These are phyloP conservation scores for Sclerotinia spermophila DNA, from an alignment of 2,329 filamentous ascomycete genomes.

Conservation along the genomic window DNA sequence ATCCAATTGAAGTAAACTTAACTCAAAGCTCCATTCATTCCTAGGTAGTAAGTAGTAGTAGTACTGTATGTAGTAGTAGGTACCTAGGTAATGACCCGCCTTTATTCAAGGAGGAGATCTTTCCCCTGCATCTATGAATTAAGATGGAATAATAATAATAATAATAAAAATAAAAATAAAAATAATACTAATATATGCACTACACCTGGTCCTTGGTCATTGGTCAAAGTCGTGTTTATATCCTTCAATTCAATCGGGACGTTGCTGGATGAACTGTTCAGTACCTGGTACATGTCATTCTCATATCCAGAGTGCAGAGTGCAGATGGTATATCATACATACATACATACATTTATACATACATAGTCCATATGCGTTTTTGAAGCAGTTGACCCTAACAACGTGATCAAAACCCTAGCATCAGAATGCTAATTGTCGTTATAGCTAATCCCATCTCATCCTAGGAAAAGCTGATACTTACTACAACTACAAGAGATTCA, in stretches of 20 bases:
- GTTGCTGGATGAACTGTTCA: background rate
- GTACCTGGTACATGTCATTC: background rate
- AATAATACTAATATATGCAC: too few relatives aligned
- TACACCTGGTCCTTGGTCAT: background rate
- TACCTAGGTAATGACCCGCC: background rate
- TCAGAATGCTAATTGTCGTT: background rate
- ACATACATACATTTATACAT: background rate
- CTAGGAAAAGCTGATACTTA: background rate
- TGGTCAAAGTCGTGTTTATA: background rate
- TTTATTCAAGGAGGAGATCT: constrained; percentile 9
- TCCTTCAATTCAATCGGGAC: background rate
- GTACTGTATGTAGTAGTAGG: too few relatives aligned
- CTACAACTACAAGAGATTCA: background rate
- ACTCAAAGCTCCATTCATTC: background rate
- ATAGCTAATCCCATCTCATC: background rate
- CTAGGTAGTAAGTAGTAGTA: background rate
- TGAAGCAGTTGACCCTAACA: background rate
- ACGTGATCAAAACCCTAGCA: background rate
- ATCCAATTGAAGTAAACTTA: background rate
- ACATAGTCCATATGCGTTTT: background rate
- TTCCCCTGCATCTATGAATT: background rate
- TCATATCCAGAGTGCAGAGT: too few relatives aligned
- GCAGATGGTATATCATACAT: background rate
- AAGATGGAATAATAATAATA: background rate
- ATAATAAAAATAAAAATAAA: background rate